phyloP scores from a whole-genome alignment of 176 grass and related monocot species.

The Chloris gayana region DNA sequence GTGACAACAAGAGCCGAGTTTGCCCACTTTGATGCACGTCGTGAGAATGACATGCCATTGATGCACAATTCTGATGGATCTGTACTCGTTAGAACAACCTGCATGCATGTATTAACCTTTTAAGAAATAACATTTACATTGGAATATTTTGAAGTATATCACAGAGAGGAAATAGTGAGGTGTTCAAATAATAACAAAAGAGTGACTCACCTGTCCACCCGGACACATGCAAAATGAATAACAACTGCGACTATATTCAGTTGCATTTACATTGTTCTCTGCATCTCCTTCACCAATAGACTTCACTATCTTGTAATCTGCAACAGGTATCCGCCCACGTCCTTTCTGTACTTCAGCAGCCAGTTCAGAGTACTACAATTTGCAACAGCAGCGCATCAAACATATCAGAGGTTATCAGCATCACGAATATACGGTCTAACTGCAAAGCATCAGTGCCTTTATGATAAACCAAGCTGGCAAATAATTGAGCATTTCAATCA shows the following conservation, averaged over 20 bases:
- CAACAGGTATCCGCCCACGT: slow-evolving; percentile 96
- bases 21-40: slow-evolving; percentile 90
- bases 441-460: not conserved
- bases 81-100: slow-evolving; percentile 98
- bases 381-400: slow-evolving; percentile 10
- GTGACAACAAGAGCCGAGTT: slow-evolving; percentile 91
- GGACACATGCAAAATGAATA: slow-evolving; percentile 99
- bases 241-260: slow-evolving; percentile 63
- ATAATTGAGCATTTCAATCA: slow-evolving; percentile 24
- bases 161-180: not conserved
- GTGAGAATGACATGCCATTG: slow-evolving; percentile 99
- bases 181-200: slow-evolving; percentile 1
- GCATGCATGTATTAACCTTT: slow-evolving; percentile 34
- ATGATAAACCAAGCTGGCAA: slow-evolving; percentile 19
- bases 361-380: slow-evolving; percentile 81
- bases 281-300: slow-evolving; percentile 53
- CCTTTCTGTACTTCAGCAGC: slow-evolving; percentile 81
- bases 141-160: slow-evolving; percentile 2
- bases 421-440: slow-evolving; percentile 21
- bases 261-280: slow-evolving; percentile 24
- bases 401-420: slow-evolving; percentile 12
- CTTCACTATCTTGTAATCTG: slow-evolving; percentile 92
- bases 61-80: slow-evolving; percentile 86
- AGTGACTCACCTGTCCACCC: slow-evolving; percentile 74
- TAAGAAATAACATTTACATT: slow-evolving; percentile 30